Evolutionary conservation across 768 basidiomycete species (phyloP).

Genomic region (Xanthoconium stramineum): DNA sequence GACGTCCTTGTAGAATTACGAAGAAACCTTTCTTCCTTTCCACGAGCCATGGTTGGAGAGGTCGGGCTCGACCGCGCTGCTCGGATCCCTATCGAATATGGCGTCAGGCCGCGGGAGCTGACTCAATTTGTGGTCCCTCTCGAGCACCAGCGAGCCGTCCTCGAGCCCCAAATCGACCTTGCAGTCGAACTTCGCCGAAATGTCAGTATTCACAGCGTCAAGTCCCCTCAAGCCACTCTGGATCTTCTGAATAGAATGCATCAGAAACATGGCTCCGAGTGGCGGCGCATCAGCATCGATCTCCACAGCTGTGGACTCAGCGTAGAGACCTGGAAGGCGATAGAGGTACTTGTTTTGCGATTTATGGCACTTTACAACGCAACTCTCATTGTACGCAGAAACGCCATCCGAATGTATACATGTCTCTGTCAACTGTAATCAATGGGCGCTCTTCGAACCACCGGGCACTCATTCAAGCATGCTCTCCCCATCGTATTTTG

Average conservation of each 20-base stretch:
- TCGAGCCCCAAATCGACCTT: constrained; percentile 82
- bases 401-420: constrained; percentile 71
- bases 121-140: constrained; percentile 79
- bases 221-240: constrained; percentile 63
- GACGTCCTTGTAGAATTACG: constrained; percentile 62
- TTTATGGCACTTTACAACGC: neutral
- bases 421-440: constrained; percentile 85
- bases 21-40: constrained; percentile 54
- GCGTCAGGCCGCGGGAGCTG: constrained; percentile 48
- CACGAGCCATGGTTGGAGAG: constrained; percentile 85
- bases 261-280: constrained; percentile 52
- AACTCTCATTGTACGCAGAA: constrained; percentile 42
- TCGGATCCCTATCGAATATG: constrained; percentile 62
- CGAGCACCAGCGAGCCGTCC: constrained; percentile 74
- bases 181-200: constrained; percentile 77
- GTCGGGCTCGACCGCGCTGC: constrained; percentile 86
- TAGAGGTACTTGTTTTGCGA: constrained; percentile 55
- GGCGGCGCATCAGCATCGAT: constrained; percentile 73
- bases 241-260: constrained; percentile 62
- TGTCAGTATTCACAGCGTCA: constrained; percentile 87
- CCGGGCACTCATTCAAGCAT: constrained; percentile 59
- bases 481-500: constrained; percentile 65
- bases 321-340: constrained; percentile 64
- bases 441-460: constrained; percentile 70
- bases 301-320: constrained; percentile 90